A percentile compares a stretch with the other conserved stretches of the same genome.
These are phyloP conservation scores for Penicillium occitanis DNA, from an alignment of 2,329 filamentous ascomycete species.

Conservation along the genomic window DNA sequence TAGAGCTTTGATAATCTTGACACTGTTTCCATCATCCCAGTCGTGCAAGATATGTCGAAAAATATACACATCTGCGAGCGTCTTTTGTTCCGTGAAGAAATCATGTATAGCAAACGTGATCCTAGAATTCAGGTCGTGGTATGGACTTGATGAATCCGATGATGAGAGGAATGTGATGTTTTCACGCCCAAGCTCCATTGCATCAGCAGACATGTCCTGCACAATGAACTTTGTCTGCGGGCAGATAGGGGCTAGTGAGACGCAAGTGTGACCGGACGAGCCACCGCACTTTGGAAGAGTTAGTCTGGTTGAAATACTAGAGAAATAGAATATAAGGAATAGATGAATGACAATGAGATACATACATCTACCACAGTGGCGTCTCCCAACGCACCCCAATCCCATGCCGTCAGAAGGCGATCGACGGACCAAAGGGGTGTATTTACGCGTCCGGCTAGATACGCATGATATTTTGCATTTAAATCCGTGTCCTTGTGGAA, in stretches of 20 bases:
- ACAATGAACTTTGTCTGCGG: constrained; percentile 27
- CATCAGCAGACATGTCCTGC: constrained; percentile 21
- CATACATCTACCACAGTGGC: constrained; percentile 21
- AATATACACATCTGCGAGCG: not conserved
- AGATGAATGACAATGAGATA: not conserved
- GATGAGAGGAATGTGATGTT: not conserved
- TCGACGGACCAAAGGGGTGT: not conserved
- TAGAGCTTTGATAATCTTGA: constrained; percentile 35
- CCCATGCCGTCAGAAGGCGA: constrained; percentile 8
- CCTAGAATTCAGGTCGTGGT: constrained; percentile 21
- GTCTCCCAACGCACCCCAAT: constrained; percentile 18
- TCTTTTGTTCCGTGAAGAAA: constrained; percentile 46
- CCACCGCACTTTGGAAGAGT: constrained; percentile 20
- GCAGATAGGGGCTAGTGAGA: constrained; percentile 32
- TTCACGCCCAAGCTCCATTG: not conserved
- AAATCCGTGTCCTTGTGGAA: not conserved
- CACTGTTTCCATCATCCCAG: not conserved
- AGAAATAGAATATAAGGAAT: not conserved
- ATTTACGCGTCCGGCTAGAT: constrained; percentile 15
- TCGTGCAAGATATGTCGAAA: not conserved
- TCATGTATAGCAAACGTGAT: constrained; percentile 51
- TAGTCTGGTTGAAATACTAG: not conserved
- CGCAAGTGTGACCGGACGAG: constrained; percentile 21
- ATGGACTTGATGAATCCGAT: not conserved
- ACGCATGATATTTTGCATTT: constrained; percentile 2